Conservation (phyloP, 805 yeast genomes). For the Hanseniaspora clermontiae region DNA sequence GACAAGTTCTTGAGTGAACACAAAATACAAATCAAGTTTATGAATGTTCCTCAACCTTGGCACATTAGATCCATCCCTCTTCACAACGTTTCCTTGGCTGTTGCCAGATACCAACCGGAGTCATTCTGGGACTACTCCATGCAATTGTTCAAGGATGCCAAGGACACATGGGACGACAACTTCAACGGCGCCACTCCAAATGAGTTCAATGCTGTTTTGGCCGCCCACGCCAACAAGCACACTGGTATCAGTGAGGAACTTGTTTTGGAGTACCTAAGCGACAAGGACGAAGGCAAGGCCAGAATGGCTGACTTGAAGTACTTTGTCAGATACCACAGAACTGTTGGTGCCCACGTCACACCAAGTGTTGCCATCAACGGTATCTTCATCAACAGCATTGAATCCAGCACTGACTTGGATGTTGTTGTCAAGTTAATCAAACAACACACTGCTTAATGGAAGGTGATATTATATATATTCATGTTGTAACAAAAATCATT, state of each 20-base stretch:
- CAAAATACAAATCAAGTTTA: constrained; percentile 47
- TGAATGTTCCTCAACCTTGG: constrained; percentile 83
- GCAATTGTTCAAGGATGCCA: constrained; percentile 44
- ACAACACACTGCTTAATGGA: constrained; percentile 4
- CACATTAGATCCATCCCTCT: constrained; percentile 59
- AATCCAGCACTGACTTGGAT: constrained; percentile 46
- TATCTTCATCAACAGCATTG: constrained; percentile 42
- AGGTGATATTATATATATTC: no score
- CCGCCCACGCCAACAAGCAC: constrained; percentile 38
- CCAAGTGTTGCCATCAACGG: constrained; percentile 71
- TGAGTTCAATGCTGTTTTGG: constrained; percentile 42
- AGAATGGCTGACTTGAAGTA: constrained; percentile 55
- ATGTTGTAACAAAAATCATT: no score
- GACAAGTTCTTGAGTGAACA: constrained; percentile 36
- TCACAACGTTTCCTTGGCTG: constrained; percentile 62
- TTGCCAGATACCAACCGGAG: constrained; percentile 43
- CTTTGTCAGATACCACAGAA: constrained; percentile 60
- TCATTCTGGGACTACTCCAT: constrained; percentile 46
- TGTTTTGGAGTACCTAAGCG: constrained; percentile 22
- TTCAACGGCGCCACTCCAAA: constrained; percentile 42
- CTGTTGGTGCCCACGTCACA: constrained; percentile 71
- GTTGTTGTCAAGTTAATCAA: constrained; percentile 25
- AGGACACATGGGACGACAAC: constrained; percentile 44
- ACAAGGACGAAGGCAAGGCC: constrained; percentile 16
- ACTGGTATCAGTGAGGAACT: constrained; percentile 27